These are phyloP conservation scores for Metschnikowia hibisci DNA, from an alignment of 805 yeast species.

Conservation along the genomic window DNA sequence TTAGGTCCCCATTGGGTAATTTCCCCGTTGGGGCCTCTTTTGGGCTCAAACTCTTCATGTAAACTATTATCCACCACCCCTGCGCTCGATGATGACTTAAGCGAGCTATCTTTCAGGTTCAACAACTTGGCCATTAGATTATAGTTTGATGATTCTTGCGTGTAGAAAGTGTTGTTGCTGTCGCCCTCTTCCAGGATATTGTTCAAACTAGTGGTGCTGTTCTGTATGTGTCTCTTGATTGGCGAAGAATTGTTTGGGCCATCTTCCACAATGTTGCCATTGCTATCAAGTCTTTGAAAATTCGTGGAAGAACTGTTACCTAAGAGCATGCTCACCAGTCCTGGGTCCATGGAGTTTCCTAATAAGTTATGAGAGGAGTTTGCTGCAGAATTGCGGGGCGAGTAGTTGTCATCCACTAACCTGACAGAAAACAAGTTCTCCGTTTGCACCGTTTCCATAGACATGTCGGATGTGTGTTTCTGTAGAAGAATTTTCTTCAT, in stretches of 20 bases:
- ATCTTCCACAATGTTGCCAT: slow-evolving; percentile 38
- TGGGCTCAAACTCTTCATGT: slow-evolving; percentile 30
- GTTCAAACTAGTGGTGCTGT: slow-evolving; percentile 9
- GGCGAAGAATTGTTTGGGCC: slow-evolving; percentile 1
- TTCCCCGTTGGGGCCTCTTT: slow-evolving; percentile 26
- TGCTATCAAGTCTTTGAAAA: slow-evolving; percentile 42
- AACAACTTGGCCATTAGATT: slow-evolving; percentile 16
- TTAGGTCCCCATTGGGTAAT: slow-evolving; percentile 2
- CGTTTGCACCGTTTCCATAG: slow-evolving; percentile 82
- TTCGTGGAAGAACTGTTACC: slow-evolving; percentile 31
- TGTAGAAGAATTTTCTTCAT: slow-evolving; percentile 15
- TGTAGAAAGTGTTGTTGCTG: slow-evolving; percentile 9
- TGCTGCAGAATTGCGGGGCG: slow-evolving; percentile 26
- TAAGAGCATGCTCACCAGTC: slow-evolving; percentile 17
- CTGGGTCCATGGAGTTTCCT: slow-evolving; percentile 25
- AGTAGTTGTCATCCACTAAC: slow-evolving; percentile 54
- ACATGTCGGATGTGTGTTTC: slow-evolving; percentile 47
- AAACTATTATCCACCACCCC: slow-evolving; percentile 7
- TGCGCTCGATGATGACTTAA: slow-evolving; percentile 3
- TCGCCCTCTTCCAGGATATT: slow-evolving; percentile 16
- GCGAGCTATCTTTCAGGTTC: slow-evolving; percentile 9
- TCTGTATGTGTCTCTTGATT: slow-evolving; percentile 12
- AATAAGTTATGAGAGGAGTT: slow-evolving; percentile 14
- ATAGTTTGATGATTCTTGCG: slow-evolving; percentile 16
- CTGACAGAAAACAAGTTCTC: slow-evolving; percentile 77